Base-by-base conservation (phyloP, 2,329 filamentous ascomycete species). In the Claviceps sorghi region DNA sequence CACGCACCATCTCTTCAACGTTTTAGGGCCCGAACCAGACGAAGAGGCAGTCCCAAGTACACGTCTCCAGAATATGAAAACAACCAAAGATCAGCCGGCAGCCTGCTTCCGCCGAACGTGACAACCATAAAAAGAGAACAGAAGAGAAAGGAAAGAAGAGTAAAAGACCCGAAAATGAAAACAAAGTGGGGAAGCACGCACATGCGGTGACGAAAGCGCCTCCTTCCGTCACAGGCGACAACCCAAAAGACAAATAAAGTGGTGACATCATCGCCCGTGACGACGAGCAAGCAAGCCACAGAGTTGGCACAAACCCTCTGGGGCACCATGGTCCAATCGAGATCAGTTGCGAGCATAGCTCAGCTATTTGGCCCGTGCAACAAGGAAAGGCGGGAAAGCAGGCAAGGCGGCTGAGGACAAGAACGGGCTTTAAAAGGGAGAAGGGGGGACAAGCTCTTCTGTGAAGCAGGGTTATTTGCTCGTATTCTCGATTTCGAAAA, bases 191-290 rank as follows among this genome's bases (percentile, higher is more conserved):
- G 53, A 58, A 21, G 30, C 17, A n/a, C 7, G 10, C n/a, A 44
- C 17, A n/a, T 4, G 10, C n/a, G 36, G 29, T 15, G 15, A 19
- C 21, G 21, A 34, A 15, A 13, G 29, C 29, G n/a, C 40, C 26
- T 50, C 41, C 32, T 36, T 44, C 49, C 43, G 29, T 47, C 50
- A 38, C 17, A 17, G 29, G 22, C 19, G 17, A 29, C 10, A 30
- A 19, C 10, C 11, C 29, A 40, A 15, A 19, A 52, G 26, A 51
- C 13, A 29, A 44, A 15, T 13, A 52, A 42, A 54, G 52, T 66
- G 59, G 61, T 67, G 65, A 67, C 64, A 63, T 67, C 65, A 67
- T 65, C 55, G 51, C 50, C 50, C 50, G 54, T 26, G 54, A 58
- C 56, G 54, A 57, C 44, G 6, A 38, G 48, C 48, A 34, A 51